Conservation (phyloP, 2,329 filamentous ascomycete genomes). For the Dactylonectria macrodidyma region DNA sequence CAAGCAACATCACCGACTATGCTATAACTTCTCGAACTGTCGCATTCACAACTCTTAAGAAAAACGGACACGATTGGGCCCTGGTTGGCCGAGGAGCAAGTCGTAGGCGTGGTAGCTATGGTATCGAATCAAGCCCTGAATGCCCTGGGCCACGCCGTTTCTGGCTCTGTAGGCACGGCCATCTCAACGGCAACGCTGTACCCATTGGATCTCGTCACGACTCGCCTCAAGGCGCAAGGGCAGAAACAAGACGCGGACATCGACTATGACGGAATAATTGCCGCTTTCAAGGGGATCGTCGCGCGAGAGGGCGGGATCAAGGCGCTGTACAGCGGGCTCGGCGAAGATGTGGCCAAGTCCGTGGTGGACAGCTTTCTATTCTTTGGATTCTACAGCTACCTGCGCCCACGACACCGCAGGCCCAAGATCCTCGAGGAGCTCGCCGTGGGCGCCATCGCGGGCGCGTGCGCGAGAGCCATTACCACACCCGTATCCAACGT, state of each 20-base stretch:
- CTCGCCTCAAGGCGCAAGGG: constrained; percentile 84
- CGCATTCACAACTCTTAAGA: background rate
- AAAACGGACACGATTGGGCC: background rate
- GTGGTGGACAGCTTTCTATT: constrained; percentile 86
- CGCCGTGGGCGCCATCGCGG: constrained; percentile 79
- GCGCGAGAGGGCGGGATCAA: constrained; percentile 76
- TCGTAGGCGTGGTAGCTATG: constrained; percentile 38
- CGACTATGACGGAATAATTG: constrained; percentile 76
- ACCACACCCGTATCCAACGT: constrained; percentile 88
- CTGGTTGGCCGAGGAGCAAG: background rate
- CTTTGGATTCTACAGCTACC: constrained; percentile 82
- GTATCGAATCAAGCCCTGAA: constrained; percentile 66
- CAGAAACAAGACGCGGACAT: constrained; percentile 62
- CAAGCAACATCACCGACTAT: background rate
- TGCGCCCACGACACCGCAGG: constrained; percentile 56
- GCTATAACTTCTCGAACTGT: too few species aligned
- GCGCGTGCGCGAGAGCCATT: constrained; percentile 80
- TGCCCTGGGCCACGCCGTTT: constrained; percentile 85
- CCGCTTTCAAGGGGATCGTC: constrained; percentile 81
- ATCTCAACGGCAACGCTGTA: constrained; percentile 85
- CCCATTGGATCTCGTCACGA: constrained; percentile 86
- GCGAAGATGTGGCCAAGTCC: constrained; percentile 76
- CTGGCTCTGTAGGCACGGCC: constrained; percentile 83
- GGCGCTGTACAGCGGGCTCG: constrained; percentile 79
- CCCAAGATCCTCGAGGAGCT: constrained; percentile 81